Evolutionary conservation across 2,329 filamentous ascomycete species (phyloP), one percentile per base, ranked within the genome.

Genomic region (Paecilomyces sp.): DNA sequence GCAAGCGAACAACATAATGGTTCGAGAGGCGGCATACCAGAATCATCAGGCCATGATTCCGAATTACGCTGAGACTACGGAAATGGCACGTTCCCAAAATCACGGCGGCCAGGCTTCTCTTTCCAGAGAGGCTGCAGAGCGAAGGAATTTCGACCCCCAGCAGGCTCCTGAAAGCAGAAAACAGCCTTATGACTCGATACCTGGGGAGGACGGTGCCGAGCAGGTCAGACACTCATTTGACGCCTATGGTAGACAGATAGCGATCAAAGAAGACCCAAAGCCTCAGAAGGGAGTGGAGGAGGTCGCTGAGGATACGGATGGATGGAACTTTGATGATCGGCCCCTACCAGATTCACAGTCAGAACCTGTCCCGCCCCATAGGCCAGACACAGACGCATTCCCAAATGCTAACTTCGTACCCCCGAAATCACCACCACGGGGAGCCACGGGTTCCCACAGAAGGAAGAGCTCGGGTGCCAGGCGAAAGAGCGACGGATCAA

Each of bases 261-360:
- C 74, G 2, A 62, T 65, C 4, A 76, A 73, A 62, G 80, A 82
- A 55, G 77, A 80, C n/a, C 65, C 70, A 51, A 64, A 41, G 66
- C 76, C 15, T 68, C 76, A 25, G 80, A 85, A 57, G 15, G 56
- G 54, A 4, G 68, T 70, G 31, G 68, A 73, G 83, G 87, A 69
- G 62, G 77, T 12, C 56, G 66, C 68, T 36, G 77, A 81, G 3
- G 86, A 89, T 60, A 71, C 82, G 0, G 92, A 96, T 68, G 90
- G 85, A 8, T 99, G 94, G 94, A 92, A 95, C 69, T 99, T 99
- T 66, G 91, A 93, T 58, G 92, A 97, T n/a, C 68, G 78, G 57
- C 77, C 84, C 0, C 88, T 90, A 50, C 76, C 83, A 54, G 74
- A 74, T 55, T 64, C 69, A 1, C 63, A 74, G 71, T 28, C 69